Evolutionary conservation across 169 alveolate species (phyloP), one percentile per base, ranked within the genome.

Genomic region (Sarcocystis neurona): DNA sequence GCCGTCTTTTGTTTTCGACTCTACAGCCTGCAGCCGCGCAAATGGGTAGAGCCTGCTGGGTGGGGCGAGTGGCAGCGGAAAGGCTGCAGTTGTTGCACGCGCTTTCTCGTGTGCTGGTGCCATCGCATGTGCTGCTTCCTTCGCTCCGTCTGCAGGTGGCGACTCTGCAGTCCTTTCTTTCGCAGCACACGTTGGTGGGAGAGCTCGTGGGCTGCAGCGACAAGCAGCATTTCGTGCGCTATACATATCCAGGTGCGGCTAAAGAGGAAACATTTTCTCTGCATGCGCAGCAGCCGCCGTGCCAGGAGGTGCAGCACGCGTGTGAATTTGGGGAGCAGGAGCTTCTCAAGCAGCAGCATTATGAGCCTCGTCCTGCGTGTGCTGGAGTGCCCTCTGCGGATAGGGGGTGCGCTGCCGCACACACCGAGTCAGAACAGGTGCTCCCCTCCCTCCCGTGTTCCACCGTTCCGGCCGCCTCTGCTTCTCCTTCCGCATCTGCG

Each of bases 181-280:
- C 82, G 66, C n/a, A 53, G 41, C 88, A 87, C 79, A 87, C 91
- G 30, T 46, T 87, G 39, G 88, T 87, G 27, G 91, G 91, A 37
- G 91, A 87, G 84, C 70, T 87, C 63, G 84, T 87, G 12, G 88
- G 68, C 32, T n/a, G 84, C 77, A 47, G 58, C 23, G 88, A 78
- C 66, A 87, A 63, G 43, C 91, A 87, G 77, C 91, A 87, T 39
- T 53, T 87, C 47, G 79, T 87, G 37, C 77, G 78, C 23, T 43
- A 75, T 12, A n/a, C 70, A 8, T 10, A 10, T 10, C 30, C 10
- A 53, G 63, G 20, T 10, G 63, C 32, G 50, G 89, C 82, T 27
- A n/a, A 63, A 44, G 70, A 63, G 58, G 68, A 53, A n/a, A 63
- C 66, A 23, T 84, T 84, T 43, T 60, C 89, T 5, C 37, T 84